Evolutionary conservation across 1,284 basidiomycete species (phyloP), one percentile per base, ranked within the genome.

Genomic region (Pholiota adiposa): DNA sequence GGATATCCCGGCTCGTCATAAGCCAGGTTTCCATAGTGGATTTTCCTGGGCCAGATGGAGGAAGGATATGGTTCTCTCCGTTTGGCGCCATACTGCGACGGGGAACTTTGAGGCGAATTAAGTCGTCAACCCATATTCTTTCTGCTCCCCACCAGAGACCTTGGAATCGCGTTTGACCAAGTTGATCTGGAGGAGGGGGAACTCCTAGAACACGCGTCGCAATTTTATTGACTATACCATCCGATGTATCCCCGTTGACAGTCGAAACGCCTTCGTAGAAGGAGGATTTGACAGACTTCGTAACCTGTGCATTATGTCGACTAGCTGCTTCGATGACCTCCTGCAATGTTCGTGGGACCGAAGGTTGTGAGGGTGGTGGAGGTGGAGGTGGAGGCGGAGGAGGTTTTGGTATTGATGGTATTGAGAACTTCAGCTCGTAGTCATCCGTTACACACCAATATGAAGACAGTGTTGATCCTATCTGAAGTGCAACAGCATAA

Each of bases 101-200:
- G 0, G 85, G 81, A 33, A 89, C 72, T 67, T 91, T 90, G 51
- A 96, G 76, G n/a, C 93, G 84, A 23, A 95, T 85, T 56, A 95
- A 82, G 64, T 96, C 93, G 60, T 91, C 90, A 7, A 83, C 77
- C 93, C 93, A 96, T 56, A 96, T 89, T n/a, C 92, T 83, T 70
- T 96, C 94, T 0, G 88, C 84, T 8, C 93, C 94, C 88, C 90
- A 92, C 92, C 92, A 96, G 12, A 95, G 69, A 0, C 93, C 93
- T 71, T 95, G 91, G 71, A 84, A 92, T 38, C 85, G 80, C 36
- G 73, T 80, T 66, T 89, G 86, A 0, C 72, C 75, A 25, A 81
- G 67, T 3, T 76, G 73, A 5, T 66, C 63, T 27, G 71, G 66
- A 51, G 70, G 62, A 27, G 71, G 61, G n/a, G 68, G 70, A 19